Evolutionary conservation across 106 monocot genomes (phyloP).

Genomic region (Dendrobium catenatum): DNA sequence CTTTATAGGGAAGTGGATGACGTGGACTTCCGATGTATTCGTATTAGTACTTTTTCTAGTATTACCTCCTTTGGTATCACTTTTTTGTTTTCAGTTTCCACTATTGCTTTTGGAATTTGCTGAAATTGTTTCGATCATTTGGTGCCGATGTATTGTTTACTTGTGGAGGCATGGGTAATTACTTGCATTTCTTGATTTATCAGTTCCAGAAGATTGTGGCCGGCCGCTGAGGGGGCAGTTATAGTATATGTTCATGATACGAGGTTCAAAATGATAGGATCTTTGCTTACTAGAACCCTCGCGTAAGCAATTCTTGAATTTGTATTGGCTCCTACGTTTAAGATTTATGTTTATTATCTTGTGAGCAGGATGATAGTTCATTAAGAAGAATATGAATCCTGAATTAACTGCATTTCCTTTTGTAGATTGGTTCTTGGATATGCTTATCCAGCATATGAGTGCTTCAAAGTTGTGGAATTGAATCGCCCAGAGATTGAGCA

Average conservation of each 20-base stretch:
- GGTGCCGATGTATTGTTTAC: background rate
- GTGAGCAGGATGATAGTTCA: background rate
- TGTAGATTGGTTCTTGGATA: slow-evolving; percentile 61
- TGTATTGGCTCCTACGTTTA: background rate
- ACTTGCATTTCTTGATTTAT: background rate
- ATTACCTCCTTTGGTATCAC: background rate
- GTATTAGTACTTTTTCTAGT: background rate
- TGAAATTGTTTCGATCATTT: background rate
- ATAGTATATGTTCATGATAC: background rate
- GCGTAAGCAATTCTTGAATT: slow-evolving; percentile 18
- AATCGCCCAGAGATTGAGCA: slow-evolving; percentile 65
- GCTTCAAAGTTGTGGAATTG: slow-evolving; percentile 59
- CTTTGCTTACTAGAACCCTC: slow-evolving; percentile 29
- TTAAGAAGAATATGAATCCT: background rate
- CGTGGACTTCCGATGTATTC: too few species aligned
- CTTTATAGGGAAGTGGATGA: too few species aligned
- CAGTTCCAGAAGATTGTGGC: background rate
- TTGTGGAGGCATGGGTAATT: background rate
- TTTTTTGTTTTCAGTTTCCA: background rate
- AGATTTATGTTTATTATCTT: background rate
- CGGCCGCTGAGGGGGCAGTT: background rate
- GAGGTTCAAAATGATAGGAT: slow-evolving; percentile 34
- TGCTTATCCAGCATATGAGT: slow-evolving; percentile 69
- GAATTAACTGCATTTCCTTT: background rate
- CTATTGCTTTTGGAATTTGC: background rate